Evolutionary conservation across 202 grass and related monocot genomes (phyloP).

Genomic region (Miscanthus sacchariflorus): DNA sequence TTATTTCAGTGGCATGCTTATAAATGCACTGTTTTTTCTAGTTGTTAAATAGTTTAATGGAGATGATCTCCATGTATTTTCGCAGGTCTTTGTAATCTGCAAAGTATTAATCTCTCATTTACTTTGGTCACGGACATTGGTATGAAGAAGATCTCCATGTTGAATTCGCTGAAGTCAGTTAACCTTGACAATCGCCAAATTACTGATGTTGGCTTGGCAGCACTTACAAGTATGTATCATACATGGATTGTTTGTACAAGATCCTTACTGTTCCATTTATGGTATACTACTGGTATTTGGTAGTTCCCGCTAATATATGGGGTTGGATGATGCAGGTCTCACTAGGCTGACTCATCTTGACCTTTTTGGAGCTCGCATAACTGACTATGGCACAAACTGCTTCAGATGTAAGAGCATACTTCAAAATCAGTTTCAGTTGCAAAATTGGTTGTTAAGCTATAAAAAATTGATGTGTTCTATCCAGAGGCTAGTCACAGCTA

Average conservation of each 20-base stretch:
- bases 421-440: conserved; percentile 1
- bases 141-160: conserved; percentile 72
- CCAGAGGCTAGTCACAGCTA: not conserved
- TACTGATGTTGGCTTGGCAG: conserved; percentile 84
- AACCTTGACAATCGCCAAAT: conserved; percentile 92
- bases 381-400: conserved; percentile 81
- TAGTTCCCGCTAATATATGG: conserved; percentile 15
- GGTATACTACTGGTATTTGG: not conserved
- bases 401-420: conserved; percentile 75
- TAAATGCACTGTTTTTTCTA: not conserved
- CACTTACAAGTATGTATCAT: conserved; percentile 72
- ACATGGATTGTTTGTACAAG: not conserved
- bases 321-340: conserved; percentile 64
- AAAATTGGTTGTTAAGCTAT: not conserved
- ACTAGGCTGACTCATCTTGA: conserved; percentile 93
- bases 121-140: conserved; percentile 81
- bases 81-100: conserved; percentile 76
- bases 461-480: not conserved
- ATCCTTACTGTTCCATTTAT: conserved; percentile 10
- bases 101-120: conserved; percentile 90
- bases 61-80: not conserved
- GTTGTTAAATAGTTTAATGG: conserved; percentile 11
- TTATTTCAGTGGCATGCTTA: conserved; percentile 1
- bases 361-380: conserved; percentile 92
- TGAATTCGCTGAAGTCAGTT: conserved; percentile 77